These are phyloP conservation scores for Xylaria longipes DNA, from an alignment of 495 filamentous ascomycete species.

Conservation along the genomic window DNA sequence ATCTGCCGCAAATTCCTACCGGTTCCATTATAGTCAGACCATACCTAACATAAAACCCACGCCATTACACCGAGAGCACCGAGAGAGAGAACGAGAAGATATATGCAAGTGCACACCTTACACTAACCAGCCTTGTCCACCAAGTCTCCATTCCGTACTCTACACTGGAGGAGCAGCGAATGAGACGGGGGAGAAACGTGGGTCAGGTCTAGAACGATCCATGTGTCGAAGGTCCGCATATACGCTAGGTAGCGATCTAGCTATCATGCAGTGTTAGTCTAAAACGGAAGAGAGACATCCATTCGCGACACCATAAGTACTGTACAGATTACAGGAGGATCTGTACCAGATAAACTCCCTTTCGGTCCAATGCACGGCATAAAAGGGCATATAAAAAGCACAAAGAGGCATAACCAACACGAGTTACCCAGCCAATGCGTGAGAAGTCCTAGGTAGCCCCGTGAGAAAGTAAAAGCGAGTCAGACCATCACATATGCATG, in stretches of 20 bases:
- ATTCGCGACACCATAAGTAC: conserved; percentile 13
- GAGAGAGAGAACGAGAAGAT: conserved; percentile 2
- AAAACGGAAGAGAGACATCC: conserved; percentile 24
- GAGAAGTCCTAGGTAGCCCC: conserved; percentile 9
- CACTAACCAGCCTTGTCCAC: conserved; percentile 15
- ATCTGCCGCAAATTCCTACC: conserved; percentile 11
- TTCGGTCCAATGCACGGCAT: conserved; percentile 13
- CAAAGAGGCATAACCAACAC: not conserved
- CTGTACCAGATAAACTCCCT: conserved; percentile 21
- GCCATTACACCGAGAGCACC: conserved; percentile 19
- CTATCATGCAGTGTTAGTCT: conserved; percentile 27
- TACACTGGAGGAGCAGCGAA: conserved; percentile 2
- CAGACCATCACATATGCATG: conserved; percentile 21
- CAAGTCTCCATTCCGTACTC: not conserved
- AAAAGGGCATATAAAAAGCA: not conserved
- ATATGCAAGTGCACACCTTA: conserved; percentile 18
- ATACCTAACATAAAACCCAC: not conserved
- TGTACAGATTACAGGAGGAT: conserved; percentile 3
- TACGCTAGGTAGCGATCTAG: conserved; percentile 21
- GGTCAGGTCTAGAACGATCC: conserved; percentile 25
- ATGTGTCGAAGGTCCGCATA: conserved; percentile 22
- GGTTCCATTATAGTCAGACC: not conserved
- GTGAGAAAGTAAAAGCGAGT: conserved; percentile 12
- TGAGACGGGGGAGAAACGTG: conserved; percentile 19
- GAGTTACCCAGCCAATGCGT: conserved; percentile 13